Conservation (phyloP, 345 rosid genomes). For the Cardiospermum halicacabum region DNA sequence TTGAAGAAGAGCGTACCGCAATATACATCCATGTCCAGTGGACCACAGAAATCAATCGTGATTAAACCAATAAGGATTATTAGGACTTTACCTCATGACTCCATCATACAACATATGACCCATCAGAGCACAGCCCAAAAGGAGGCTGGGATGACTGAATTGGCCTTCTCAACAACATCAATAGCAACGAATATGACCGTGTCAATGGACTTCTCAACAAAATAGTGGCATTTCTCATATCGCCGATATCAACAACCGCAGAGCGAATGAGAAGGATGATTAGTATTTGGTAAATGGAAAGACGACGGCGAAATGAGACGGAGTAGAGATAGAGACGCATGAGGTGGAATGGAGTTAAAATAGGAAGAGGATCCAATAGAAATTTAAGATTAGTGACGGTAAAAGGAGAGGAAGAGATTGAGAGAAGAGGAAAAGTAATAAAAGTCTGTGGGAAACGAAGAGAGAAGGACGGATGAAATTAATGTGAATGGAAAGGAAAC, state of each 20-base stretch:
- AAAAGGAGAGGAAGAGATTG: too few relatives aligned
- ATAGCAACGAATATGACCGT: slow-evolving; percentile 80
- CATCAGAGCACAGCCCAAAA: slow-evolving; percentile 97
- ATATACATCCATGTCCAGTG: slow-evolving; percentile 96
- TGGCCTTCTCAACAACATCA: slow-evolving; percentile 96
- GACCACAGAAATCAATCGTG: slow-evolving; percentile 92
- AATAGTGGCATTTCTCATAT: slow-evolving; percentile 47
- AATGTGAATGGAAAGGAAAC: too few relatives aligned
- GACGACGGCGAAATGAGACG: slow-evolving; percentile 25
- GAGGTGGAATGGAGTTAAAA: slow-evolving; percentile 45
- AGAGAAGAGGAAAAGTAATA: too few relatives aligned
- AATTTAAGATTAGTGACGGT: too few relatives aligned
- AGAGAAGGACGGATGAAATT: too few relatives aligned
- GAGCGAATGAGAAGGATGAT: slow-evolving; percentile 28
- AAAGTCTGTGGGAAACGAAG: too few relatives aligned
- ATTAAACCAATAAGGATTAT: slow-evolving; percentile 96
- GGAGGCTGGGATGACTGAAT: slow-evolving; percentile 93
- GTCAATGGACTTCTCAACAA: slow-evolving; percentile 75
- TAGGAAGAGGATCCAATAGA: too few relatives aligned
- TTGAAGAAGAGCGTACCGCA: slow-evolving; percentile 92
- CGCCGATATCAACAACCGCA: slow-evolving; percentile 49
- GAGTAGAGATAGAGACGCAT: slow-evolving; percentile 19
- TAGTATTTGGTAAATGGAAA: slow-evolving; percentile 14
- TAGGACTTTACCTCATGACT: slow-evolving; percentile 84
- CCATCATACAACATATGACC: slow-evolving; percentile 89